Percentiles rank a stretch among this genome's conserved stretches.
phyloP scores from a whole-genome alignment of 345 rosid species.

The Hibiscus tridactylites region DNA sequence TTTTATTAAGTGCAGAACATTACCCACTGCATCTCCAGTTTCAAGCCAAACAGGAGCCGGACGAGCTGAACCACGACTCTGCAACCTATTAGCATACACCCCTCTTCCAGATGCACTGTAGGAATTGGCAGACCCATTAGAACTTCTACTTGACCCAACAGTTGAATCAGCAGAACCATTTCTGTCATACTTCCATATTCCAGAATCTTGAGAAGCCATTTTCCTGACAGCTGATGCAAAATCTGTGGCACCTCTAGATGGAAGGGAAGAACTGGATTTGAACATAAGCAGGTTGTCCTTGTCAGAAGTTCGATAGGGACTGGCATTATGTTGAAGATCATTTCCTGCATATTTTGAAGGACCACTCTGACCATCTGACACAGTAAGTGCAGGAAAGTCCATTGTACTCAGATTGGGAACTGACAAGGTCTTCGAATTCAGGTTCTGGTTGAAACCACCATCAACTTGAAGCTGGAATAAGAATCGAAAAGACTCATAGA shows the following conservation, averaged over 20 bases:
- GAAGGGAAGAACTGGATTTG: constrained; percentile 48
- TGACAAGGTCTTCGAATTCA: constrained; percentile 53
- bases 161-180: constrained; percentile 64
- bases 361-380: constrained; percentile 46
- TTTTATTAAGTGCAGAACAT: constrained; percentile 27
- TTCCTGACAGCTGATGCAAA: constrained; percentile 94
- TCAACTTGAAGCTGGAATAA: constrained; percentile 83
- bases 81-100: constrained; percentile 56
- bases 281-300: constrained; percentile 70
- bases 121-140: constrained; percentile 44
- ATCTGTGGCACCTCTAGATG: constrained; percentile 58
- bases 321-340: constrained; percentile 56
- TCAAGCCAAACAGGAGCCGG: constrained; percentile 91
- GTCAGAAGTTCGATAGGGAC: constrained; percentile 53
- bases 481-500: constrained; percentile 17
- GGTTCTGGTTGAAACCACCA: constrained; percentile 63
- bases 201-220: constrained; percentile 72
- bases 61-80: constrained; percentile 55
- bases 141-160: constrained; percentile 78
- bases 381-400: constrained; percentile 83
- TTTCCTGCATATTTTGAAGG: constrained; percentile 59
- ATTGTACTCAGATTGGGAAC: constrained; percentile 65
- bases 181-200: constrained; percentile 78
- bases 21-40: constrained; percentile 99
- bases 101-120: constrained; percentile 58